Evolutionary conservation across 306 rosid genomes (phyloP), one percentile per base, ranked within the genome.

Genomic region (Senna tora): DNA sequence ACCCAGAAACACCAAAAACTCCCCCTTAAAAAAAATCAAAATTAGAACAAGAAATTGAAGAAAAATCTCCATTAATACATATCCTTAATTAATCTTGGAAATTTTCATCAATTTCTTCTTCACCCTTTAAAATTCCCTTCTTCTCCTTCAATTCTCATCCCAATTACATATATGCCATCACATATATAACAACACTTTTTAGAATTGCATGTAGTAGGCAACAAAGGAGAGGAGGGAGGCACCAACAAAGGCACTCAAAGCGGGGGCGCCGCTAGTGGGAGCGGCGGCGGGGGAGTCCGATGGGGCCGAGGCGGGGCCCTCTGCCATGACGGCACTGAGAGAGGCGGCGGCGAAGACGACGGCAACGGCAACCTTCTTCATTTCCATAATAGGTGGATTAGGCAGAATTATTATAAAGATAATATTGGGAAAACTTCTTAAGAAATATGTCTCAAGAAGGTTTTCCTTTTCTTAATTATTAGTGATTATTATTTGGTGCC

Each of bases 291-390:
- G 30, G 30, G 30, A 25, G 30, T 25, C 30, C 3, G 30, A 25
- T 25, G 30, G 30, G 3, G 57, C 54, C 4, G 67, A 74, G 28
- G 75, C 61, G 2, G 25, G 0, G 11, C 5, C 36, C 15, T 58
- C 43, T 1, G 89, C 89, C 66, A 77, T 38, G 33, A 58, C 81
- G 28, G 73, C 67, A 33, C 73, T 82, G 53, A 85, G 55, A 9
- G 81, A 65, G 43, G 85, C 83, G n/a, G 83, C 81, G 1, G 73
- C 79, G 42, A 85, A 67, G 79, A 85, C 63, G 15, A 82, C 41
- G 14, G 79, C 73, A 41, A 84, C 77, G 28, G 79, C 81, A 14
- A 85, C 78, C 81, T 82, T 85, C 85, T 77, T 80, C 85, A 85
- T 82, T 65, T 82, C 87, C 87, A 85, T 84, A 42, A 17, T 36